These are phyloP conservation scores for Dissophora ornata DNA, from an alignment of 192 early-diverging fungal species.

Conservation along the genomic window DNA sequence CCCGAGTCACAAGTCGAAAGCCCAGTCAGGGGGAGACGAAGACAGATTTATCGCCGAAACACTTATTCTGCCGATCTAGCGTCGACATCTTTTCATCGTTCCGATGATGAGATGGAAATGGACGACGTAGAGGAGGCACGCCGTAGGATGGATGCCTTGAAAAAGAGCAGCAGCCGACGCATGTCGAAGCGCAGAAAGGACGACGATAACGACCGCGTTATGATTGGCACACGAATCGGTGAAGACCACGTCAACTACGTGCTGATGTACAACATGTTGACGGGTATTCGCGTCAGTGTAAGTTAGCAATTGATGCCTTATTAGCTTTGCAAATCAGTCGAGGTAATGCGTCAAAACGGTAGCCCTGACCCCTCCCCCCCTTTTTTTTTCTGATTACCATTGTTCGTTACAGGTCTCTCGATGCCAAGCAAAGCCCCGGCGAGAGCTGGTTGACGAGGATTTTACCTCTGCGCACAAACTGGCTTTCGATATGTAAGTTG, in stretches of 20 bases:
- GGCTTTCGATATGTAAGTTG: slow-evolving; percentile 90
- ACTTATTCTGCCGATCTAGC: slow-evolving; percentile 59
- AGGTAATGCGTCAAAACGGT: not conserved
- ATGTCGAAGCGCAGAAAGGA: slow-evolving; percentile 57
- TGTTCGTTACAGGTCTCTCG: slow-evolving; percentile 71
- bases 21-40: slow-evolving; percentile 23
- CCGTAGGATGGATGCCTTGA: slow-evolving; percentile 42
- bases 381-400: not conserved
- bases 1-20: slow-evolving; percentile 14
- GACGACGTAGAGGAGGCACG: slow-evolving; percentile 54
- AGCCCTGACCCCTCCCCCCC: not conserved
- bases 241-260: slow-evolving; percentile 97
- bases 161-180: slow-evolving; percentile 55
- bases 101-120: slow-evolving; percentile 58
- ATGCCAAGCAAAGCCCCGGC: slow-evolving; percentile 84
- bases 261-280: slow-evolving; percentile 99
- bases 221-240: slow-evolving; percentile 87
- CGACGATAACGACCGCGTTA: slow-evolving; percentile 57
- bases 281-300: slow-evolving; percentile 92
- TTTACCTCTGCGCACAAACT: slow-evolving; percentile 92
- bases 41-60: slow-evolving; percentile 53
- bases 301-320: slow-evolving; percentile 22
- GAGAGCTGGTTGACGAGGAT: slow-evolving; percentile 80
- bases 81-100: slow-evolving; percentile 43
- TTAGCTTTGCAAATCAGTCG: too few species aligned